phyloP scores from a whole-genome alignment of 139 green algal species.

The Micractinium conductrix region DNA sequence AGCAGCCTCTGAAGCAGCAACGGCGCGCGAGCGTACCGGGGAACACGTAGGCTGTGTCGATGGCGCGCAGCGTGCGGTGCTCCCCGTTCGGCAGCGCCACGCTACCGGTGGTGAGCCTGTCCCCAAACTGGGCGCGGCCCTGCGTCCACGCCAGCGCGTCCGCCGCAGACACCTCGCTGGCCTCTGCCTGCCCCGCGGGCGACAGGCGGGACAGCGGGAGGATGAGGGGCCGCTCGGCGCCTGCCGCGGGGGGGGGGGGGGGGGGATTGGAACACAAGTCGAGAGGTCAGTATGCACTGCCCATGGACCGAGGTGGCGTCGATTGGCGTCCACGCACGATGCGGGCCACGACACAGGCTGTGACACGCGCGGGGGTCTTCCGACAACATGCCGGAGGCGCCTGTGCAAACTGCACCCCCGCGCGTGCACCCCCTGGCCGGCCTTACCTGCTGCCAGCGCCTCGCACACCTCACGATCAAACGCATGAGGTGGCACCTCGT shows the following conservation, averaged over 20 bases:
- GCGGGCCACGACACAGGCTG: too few species aligned
- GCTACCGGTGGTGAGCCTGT: constrained; percentile 3
- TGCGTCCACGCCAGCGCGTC: constrained; percentile 76
- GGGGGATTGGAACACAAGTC: too few species aligned
- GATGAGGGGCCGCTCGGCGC: constrained; percentile 72
- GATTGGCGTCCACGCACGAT: too few species aligned
- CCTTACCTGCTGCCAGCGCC: constrained; percentile 61
- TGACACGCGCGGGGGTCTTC: too few species aligned
- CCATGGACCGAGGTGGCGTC: too few species aligned
- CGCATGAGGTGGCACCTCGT: constrained; percentile 29
- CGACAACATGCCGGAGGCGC: too few species aligned
- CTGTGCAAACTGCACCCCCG: too few species aligned
- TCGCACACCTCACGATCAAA: constrained; percentile 51
- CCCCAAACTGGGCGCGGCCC: constrained; percentile 43
- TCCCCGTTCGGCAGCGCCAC: constrained; percentile 16
- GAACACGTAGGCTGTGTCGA: constrained; percentile 55
- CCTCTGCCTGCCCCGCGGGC: constrained; percentile 9
- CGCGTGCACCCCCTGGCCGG: too few species aligned
- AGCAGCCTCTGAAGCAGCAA: too few species aligned
- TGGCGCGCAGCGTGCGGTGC: constrained; percentile 3
- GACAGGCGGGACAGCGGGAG: constrained; percentile 71
- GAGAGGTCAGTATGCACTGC: too few species aligned
- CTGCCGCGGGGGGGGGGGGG: too few species aligned
- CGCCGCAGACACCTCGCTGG: constrained; percentile 62
- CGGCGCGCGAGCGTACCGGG: too few species aligned